Evolutionary conservation across 2,329 filamentous ascomycete species (phyloP).

Genomic region (Coleophoma cylindrospora): DNA sequence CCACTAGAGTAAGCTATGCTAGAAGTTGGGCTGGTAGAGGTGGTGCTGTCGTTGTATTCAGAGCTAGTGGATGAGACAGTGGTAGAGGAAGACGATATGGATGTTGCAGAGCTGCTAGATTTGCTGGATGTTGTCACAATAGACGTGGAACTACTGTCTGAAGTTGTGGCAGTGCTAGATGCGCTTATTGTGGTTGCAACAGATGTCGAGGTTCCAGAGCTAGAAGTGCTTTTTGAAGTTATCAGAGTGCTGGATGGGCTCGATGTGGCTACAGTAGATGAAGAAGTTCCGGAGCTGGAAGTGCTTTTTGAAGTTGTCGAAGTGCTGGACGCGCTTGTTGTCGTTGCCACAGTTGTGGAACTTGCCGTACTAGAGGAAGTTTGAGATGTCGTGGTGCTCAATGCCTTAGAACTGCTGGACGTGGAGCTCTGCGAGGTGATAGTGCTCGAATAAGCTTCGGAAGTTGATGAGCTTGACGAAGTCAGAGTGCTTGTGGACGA

Average conservation of each 20-base stretch:
- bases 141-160: neutral
- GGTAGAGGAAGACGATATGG: neutral
- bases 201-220: neutral
- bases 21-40: neutral
- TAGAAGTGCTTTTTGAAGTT: neutral
- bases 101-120: neutral
- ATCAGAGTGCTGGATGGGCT: neutral
- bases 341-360: neutral
- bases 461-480: neutral
- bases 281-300: neutral
- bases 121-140: neutral
- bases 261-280: neutral
- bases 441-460: conserved; percentile 8
- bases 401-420: neutral
- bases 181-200: neutral
- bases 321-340: neutral
- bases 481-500: neutral
- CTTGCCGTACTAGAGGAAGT: neutral
- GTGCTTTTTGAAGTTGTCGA: neutral
- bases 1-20: too few relatives aligned
- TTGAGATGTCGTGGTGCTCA: neutral
- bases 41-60: neutral
- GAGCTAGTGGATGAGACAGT: neutral
- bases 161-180: neutral
- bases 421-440: conserved; percentile 1